Percentiles rank a stretch among this genome's conserved stretches.
These are phyloP conservation scores for Puya raimondii DNA, from an alignment of 176 grass and related monocot species.

Conservation along the genomic window DNA sequence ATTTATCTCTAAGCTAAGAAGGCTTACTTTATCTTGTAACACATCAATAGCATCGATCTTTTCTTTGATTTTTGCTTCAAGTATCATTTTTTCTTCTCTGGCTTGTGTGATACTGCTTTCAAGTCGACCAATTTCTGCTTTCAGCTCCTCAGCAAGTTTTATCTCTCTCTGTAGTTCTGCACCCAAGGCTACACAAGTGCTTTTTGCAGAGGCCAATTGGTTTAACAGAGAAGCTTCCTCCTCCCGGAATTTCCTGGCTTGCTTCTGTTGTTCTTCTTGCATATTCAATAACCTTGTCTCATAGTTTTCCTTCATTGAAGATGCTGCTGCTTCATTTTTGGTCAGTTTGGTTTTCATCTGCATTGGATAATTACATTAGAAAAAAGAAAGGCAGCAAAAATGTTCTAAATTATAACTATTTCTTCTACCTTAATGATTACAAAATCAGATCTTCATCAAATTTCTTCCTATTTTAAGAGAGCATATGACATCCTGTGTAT, in stretches of 20 bases:
- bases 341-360: conserved; percentile 72
- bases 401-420: neutral
- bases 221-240: conserved; percentile 53
- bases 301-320: conserved; percentile 58
- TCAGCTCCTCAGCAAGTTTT: conserved; percentile 50
- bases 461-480: too few relatives aligned
- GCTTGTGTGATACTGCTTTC: conserved; percentile 43
- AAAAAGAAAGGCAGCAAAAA: neutral
- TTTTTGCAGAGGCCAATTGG: conserved; percentile 55
- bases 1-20: conserved; percentile 45
- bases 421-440: neutral
- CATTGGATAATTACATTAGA: conserved; percentile 19
- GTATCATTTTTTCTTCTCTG: conserved; percentile 41
- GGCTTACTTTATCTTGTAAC: conserved; percentile 58
- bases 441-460: too few relatives aligned
- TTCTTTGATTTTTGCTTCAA: conserved; percentile 62
- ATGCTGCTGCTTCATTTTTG: conserved; percentile 61
- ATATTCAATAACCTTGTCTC: conserved; percentile 53
- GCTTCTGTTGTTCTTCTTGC: conserved; percentile 52
- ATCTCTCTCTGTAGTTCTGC: conserved; percentile 61
- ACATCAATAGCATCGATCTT: conserved; percentile 38
- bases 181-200: conserved; percentile 37
- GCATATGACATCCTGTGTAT: too few relatives aligned
- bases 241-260: conserved; percentile 56
- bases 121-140: conserved; percentile 58